Base-by-base conservation (phyloP, 1,139 yeast genomes). In the Hyphopichia wangnamkhiaoensis region DNA sequence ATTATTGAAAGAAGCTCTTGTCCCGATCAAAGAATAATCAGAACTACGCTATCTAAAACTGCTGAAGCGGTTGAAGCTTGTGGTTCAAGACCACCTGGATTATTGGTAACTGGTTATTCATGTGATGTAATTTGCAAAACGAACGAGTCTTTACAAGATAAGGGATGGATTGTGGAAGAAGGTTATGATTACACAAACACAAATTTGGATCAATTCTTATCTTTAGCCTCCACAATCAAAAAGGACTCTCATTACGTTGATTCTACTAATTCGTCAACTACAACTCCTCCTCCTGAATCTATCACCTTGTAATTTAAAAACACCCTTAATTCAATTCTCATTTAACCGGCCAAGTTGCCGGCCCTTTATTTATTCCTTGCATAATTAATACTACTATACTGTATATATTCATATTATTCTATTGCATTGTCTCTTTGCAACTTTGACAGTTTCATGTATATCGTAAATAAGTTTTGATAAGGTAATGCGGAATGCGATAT, bases 21-120 rank as follows among this genome's bases (percentile, higher is more conserved):
- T 60, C 91, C 94, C 0, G 98, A 91, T 56, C 97, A 93, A 63
- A 66, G 98, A 41, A 74, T 91, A 10, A 82, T 91, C 4, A 70
- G 96, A 47, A 87, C 96, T 0, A 75, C 80, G 1, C 65, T 93
- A 37, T 71, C 72, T 36, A 65, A 82, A 45, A 79, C 90, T 2
- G 84, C 83, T 0, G 80, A 73, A 24, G 95, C 94, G 0, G 79
- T 90, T 2, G 85, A 84, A 47, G 78, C 77, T n/a, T 78, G 82
- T 37, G 98, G 96, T 0, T 84, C 94, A 10, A 72, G 96, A 46
- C 98, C 98, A 1, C 98, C 98, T 0, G 98, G 98, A 0, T 67
- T 93, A 42, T 69, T 93, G 34, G 84, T 93, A 2, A 78, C 90
- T 1, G 98, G 98, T 0, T 70, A 76, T 49, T 85, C 95, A 0